Evolutionary conservation across 306 rosid species (phyloP).

Genomic region (Ormosia emarginata): DNA sequence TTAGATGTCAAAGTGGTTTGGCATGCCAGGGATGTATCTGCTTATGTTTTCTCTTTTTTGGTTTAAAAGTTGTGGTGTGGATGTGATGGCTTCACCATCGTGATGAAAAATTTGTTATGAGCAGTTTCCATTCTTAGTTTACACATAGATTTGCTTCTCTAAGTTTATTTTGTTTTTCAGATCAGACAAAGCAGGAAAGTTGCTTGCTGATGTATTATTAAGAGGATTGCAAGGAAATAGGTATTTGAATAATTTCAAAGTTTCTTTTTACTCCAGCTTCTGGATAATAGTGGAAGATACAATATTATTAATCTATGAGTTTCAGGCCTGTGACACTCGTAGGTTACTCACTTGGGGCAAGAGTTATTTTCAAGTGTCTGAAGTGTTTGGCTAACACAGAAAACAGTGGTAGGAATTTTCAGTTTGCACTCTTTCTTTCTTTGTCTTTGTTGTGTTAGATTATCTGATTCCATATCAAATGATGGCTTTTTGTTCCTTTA

Average conservation of each 20-base stretch:
- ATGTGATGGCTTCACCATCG: slow-evolving; percentile 5
- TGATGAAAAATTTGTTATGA: neutral
- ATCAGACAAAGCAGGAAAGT: slow-evolving; percentile 61
- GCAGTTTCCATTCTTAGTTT: slow-evolving; percentile 3
- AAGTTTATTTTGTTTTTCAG: slow-evolving; percentile 33
- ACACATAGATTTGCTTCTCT: slow-evolving; percentile 3
- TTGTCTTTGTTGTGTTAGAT: neutral
- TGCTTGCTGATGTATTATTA: slow-evolving; percentile 58
- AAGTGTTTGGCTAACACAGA: slow-evolving; percentile 36
- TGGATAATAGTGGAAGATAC: neutral
- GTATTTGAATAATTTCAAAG: slow-evolving; percentile 24
- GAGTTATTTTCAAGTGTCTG: slow-evolving; percentile 55
- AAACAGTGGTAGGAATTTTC: slow-evolving; percentile 37
- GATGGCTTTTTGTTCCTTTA: neutral
- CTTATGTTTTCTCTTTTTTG: neutral
- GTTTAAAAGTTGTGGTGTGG: neutral
- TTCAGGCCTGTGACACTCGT: slow-evolving; percentile 67
- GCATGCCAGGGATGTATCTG: neutral
- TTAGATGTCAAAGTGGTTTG: neutral
- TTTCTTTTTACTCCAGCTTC: slow-evolving; percentile 2
- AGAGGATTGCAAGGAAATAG: slow-evolving; percentile 60
- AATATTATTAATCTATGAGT: slow-evolving; percentile 11
- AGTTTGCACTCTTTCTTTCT: neutral
- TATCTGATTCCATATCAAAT: neutral
- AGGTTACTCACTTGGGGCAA: slow-evolving; percentile 62